Base-by-base conservation (phyloP, 257 asterid genomes). In the Petrea volubilis region DNA sequence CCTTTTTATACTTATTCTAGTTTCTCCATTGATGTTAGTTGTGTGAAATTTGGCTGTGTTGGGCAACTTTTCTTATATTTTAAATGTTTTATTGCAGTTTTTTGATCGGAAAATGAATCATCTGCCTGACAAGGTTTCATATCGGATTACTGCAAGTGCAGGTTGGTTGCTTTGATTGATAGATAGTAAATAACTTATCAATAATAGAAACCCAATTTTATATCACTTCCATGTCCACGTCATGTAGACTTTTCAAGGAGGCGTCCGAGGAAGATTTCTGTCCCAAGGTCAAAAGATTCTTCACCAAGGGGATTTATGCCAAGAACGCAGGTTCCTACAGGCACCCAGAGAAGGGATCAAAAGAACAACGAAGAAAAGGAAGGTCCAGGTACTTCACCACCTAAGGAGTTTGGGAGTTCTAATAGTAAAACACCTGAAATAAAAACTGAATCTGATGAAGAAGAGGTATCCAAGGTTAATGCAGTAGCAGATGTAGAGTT, bases 191-290 rank as follows among this genome's bases (percentile, higher is more conserved):
- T 38, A 0, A 17, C 7, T 29, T 74, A 47, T 50, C 68, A 27
- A 44, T 67, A 50, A 29, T 53, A 3, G 14, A 68, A 24, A 60
- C 13, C 51, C 38, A 20, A 56, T 34, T 64, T 64, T 56, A 49
- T 43, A 43, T 33, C 60, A 40, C 62, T 44, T 25, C 31, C 29
- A 55, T 56, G 61, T 70, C 70, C 64, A 18, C 60, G 77, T 70
- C 57, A 13, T 80, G 82, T 70, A 95, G 98, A 85, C 60, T 86
- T 92, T 79, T 87, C 97, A 41, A 86, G 85, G 81, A 88, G 86
- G 81, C 80, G 87, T 64, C 91, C 15, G 41, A 83, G 84, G 75
- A 90, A 83, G 76, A 50, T 31, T 56, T 80, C 93, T 31, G 74
- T 78, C 8, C 83, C 97, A 2, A 82, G 73, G 73, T 73, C 88